phyloP scores from a whole-genome alignment of 2,329 filamentous ascomycete species.

The Chaetomium sp. region DNA sequence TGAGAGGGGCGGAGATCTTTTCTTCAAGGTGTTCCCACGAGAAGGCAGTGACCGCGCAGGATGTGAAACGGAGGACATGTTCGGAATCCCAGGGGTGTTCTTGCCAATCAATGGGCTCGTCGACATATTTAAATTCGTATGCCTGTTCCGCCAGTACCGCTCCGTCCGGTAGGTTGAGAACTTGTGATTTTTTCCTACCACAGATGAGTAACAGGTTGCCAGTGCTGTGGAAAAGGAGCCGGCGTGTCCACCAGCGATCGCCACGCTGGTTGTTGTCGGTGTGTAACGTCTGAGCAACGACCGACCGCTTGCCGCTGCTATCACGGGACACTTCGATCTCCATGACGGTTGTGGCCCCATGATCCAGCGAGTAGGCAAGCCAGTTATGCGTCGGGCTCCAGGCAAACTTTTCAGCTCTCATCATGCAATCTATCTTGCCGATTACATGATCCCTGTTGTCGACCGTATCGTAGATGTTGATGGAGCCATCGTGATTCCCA shows the following conservation, averaged over 20 bases:
- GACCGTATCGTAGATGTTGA: slow-evolving; percentile 26
- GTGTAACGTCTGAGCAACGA: neutral
- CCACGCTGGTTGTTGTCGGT: neutral
- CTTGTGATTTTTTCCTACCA: slow-evolving; percentile 13
- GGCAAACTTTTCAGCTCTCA: slow-evolving; percentile 12
- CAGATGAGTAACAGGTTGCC: slow-evolving; percentile 16
- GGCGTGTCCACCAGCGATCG: slow-evolving; percentile 9
- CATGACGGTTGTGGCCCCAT: slow-evolving; percentile 19
- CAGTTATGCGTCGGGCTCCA: slow-evolving; percentile 23
- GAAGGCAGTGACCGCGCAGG: neutral
- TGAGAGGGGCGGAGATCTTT: neutral
- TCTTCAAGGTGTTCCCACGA: neutral
- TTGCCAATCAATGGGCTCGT: neutral
- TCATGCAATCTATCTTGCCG: slow-evolving; percentile 12
- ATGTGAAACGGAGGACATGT: neutral
- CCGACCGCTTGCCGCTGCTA: neutral
- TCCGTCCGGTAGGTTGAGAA: neutral
- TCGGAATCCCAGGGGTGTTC: slow-evolving; percentile 5
- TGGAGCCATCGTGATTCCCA: slow-evolving; percentile 24
- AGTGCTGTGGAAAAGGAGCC: slow-evolving; percentile 22
- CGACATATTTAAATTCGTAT: neutral
- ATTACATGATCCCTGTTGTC: slow-evolving; percentile 24
- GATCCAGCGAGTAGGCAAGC: slow-evolving; percentile 26
- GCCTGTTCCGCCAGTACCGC: neutral
- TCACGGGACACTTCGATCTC: neutral